Percentiles rank a stretch among this genome's conserved stretches.
phyloP scores from a whole-genome alignment of 257 asterid species.

The Mitragyna speciosa region DNA sequence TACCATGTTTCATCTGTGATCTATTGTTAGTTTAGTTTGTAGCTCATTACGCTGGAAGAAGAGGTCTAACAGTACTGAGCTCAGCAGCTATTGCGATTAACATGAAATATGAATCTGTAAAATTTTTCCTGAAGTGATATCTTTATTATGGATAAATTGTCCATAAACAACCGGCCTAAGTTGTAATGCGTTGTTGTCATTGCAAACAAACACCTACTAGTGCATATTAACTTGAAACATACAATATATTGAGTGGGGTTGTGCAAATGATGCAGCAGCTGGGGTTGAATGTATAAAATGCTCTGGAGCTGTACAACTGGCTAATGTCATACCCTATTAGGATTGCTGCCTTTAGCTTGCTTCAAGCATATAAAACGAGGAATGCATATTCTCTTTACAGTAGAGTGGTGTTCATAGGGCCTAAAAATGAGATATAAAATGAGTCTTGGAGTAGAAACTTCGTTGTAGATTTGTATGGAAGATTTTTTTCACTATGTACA shows the following conservation, averaged over 20 bases:
- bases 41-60: neutral
- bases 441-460: too few relatives aligned
- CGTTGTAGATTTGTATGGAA: too few relatives aligned
- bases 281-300: too few relatives aligned
- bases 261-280: too few relatives aligned
- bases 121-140: neutral
- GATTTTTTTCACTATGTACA: neutral
- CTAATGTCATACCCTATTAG: neutral
- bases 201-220: too few relatives aligned
- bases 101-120: neutral
- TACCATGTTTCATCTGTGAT: neutral
- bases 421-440: too few relatives aligned
- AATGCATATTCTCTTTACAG: too few relatives aligned
- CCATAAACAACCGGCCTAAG: neutral
- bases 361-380: too few relatives aligned
- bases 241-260: too few relatives aligned
- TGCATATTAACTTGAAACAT: too few relatives aligned
- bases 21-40: neutral
- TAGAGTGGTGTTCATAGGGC: too few relatives aligned
- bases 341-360: neutral
- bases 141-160: neutral
- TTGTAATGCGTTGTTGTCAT: too few relatives aligned
- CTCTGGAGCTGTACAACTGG: neutral
- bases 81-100: neutral
- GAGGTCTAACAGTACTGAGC: neutral